A percentile compares a stretch with the other conserved stretches of the same genome.
Conservation (phyloP, 163 green algal species). For the Volvox carteri region DNA sequence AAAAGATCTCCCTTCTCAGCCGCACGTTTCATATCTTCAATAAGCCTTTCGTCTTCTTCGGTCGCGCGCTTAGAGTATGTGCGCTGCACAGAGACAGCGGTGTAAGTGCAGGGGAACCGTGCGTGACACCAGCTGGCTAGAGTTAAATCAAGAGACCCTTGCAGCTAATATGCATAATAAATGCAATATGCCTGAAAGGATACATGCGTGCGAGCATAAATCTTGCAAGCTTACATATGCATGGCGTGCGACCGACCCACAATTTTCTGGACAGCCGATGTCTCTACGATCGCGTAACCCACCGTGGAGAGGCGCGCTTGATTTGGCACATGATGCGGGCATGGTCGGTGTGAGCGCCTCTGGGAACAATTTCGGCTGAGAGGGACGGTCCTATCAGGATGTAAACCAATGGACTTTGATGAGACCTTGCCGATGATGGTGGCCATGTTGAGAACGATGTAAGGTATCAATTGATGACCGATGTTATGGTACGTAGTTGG, state of each 20-base stretch:
- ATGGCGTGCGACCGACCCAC: not conserved
- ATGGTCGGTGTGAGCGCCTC: not conserved
- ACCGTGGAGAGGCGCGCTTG: not conserved
- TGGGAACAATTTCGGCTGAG: not conserved
- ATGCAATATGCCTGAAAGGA: no score
- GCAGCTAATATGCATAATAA: no score
- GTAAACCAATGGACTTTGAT: not conserved
- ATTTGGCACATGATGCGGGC: not conserved
- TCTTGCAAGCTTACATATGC: no score
- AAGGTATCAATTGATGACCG: not conserved
- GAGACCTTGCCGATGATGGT: not conserved
- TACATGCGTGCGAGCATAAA: no score
- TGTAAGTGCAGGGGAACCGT: not conserved
- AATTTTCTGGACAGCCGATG: not conserved
- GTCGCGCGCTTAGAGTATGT: constrained; percentile 32
- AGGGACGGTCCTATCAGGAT: not conserved
- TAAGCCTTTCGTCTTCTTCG: constrained; percentile 28
- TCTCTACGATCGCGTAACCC: not conserved
- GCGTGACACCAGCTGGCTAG: no score
- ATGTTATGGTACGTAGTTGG: constrained; percentile 10
- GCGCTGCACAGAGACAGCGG: not conserved
- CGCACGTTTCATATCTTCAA: constrained; percentile 51
- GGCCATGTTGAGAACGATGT: not conserved
- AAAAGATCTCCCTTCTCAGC: constrained; percentile 47
- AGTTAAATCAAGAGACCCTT: no score